A percentile compares a stretch with the other conserved stretches of the same genome.
Conservation (phyloP, 345 rosid species). For the Balakata baccata region DNA sequence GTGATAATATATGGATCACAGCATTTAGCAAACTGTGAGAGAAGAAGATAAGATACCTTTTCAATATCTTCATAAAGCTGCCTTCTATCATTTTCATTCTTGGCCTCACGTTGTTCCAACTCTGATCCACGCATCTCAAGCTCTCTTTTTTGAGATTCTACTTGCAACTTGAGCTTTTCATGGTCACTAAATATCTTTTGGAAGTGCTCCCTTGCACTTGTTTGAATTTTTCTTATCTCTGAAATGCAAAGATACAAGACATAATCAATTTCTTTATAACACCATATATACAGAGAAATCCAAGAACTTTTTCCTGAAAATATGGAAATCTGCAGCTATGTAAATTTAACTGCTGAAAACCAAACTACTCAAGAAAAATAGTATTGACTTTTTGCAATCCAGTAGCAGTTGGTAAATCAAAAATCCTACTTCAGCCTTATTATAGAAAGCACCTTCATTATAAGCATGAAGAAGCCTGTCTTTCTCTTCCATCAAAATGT, state of each 20-base stretch:
- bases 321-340: neutral
- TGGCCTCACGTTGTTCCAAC: conserved; percentile 80
- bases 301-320: neutral
- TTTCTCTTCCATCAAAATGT: conserved; percentile 57
- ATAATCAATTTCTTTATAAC: neutral
- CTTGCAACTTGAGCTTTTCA: conserved; percentile 71
- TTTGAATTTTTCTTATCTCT: conserved; percentile 80
- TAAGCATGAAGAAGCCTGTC: conserved; percentile 73
- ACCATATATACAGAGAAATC: neutral
- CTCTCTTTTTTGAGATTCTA: conserved; percentile 70
- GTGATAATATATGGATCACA: neutral
- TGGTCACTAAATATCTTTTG: conserved; percentile 74
- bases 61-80: conserved; percentile 60
- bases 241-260: conserved; percentile 23
- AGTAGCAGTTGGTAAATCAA: neutral
- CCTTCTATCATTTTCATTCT: conserved; percentile 70
- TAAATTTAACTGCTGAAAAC: neutral
- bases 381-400: conserved; percentile 2
- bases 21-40: neutral
- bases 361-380: neutral
- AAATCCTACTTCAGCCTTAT: neutral
- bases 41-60: conserved; percentile 44
- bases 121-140: conserved; percentile 65
- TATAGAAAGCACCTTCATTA: conserved; percentile 57
- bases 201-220: conserved; percentile 69